Base-by-base conservation (phyloP, 495 filamentous ascomycete genomes). In the Trichocladium uniseriatum region DNA sequence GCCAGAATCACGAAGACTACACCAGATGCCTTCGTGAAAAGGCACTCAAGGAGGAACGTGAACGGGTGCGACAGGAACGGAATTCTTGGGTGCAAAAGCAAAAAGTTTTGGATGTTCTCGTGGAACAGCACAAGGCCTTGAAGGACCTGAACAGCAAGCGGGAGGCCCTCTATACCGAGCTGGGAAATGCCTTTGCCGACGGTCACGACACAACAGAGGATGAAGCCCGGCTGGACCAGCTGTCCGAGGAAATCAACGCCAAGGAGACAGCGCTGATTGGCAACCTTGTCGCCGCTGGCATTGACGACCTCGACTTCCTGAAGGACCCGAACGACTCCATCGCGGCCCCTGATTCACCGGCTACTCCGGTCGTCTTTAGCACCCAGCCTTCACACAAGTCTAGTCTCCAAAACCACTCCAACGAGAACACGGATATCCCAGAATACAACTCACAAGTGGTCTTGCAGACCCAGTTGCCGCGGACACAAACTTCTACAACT, bases 391-490 rank as follows among this genome's bases (percentile, higher is more conserved):
- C 55, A 0, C 44, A 36, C 36, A 49, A 35, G 18, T 7, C 24
- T 27, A 38, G 21, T 4, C 24, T 32, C 21, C 20, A 41, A 5
- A 16, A 39, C 20, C 21, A 45, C 8, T 62, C 60, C 24, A 57
- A 54, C 19, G 57, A 63, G 16, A 49, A 48, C n/a, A 62, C 58
- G 11, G 41, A 51, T 20, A 53, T 68, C 21, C 62, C 61, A 2
- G 59, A 66, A 46, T 64, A 62, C 48, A 62, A 61, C 44, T 68
- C 68, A 15, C 71, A 78, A 52, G 60, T 76, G 13, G 69, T 75
- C 22, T 58, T 69, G 15, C 73, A 78, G 43, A 77, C 73, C 0
- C 73, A 78, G 48, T 43, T 68, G 13, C 59, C 65, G 3, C 56
- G 50, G 7, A 13, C 22, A 38, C 35, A 13, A n/a, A n/a, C 20